phyloP scores from a whole-genome alignment of 129 eudicot species.

The carrot (Daucus carota) region DNA sequence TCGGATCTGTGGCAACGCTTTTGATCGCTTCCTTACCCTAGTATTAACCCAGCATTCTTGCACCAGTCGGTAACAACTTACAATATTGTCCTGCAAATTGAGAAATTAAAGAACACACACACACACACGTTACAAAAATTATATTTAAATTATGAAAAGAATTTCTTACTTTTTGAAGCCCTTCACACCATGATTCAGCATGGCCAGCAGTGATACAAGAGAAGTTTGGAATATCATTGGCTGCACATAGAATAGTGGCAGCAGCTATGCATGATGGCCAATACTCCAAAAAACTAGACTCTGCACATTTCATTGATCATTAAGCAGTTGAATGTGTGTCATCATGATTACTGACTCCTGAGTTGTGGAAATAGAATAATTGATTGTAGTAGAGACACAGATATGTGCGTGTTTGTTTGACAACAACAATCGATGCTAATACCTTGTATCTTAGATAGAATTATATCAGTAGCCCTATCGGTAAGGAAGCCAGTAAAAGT shows the following conservation, averaged over 20 bases:
- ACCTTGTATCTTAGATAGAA: constrained; percentile 76
- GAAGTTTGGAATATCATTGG: constrained; percentile 64
- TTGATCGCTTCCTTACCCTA: constrained; percentile 30
- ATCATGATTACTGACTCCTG: background rate
- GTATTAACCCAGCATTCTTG: constrained; percentile 28
- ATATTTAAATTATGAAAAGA: background rate
- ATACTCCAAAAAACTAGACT: constrained; percentile 67
- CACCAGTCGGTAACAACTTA: constrained; percentile 44
- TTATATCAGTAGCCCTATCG: constrained; percentile 69
- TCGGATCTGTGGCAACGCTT: constrained; percentile 5
- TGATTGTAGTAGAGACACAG: background rate
- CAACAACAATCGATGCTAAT: background rate
- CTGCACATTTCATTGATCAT: constrained; percentile 28
- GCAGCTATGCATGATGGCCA: constrained; percentile 97
- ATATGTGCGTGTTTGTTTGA: background rate
- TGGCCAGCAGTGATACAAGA: constrained; percentile 63
- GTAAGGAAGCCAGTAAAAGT: constrained; percentile 51
- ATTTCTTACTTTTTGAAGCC: constrained; percentile 61
- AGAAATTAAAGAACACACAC: background rate
- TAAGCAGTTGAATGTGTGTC: background rate
- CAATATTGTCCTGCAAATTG: constrained; percentile 56
- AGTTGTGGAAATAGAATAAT: background rate
- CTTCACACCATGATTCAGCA: constrained; percentile 87
- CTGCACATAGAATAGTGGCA: constrained; percentile 79
- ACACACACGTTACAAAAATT: background rate